Conservation (phyloP, 257 asterid genomes). For the Fraxinus excelsior region DNA sequence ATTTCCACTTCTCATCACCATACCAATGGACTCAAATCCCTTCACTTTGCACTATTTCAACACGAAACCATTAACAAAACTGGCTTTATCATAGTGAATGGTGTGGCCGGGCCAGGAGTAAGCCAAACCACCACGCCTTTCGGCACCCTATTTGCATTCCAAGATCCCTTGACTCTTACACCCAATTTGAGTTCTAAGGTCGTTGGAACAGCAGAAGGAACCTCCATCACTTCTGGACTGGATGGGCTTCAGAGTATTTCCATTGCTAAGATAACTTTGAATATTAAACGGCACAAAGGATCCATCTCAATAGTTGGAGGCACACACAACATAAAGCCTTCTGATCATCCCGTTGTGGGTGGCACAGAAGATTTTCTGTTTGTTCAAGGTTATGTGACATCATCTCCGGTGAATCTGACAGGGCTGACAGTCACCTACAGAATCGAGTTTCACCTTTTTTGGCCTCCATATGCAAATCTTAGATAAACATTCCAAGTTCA, state of each 20-base stretch:
- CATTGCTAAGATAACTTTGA: constrained; percentile 27
- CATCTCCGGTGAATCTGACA: constrained; percentile 28
- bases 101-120: constrained; percentile 25
- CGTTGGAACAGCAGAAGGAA: constrained; percentile 30
- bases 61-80: constrained; percentile 35
- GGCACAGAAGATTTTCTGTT: constrained; percentile 31
- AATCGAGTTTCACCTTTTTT: constrained; percentile 31
- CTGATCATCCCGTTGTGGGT: constrained; percentile 28
- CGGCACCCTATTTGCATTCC: constrained; percentile 29
- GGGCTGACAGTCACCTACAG: constrained; percentile 27
- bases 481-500: neutral
- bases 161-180: constrained; percentile 30
- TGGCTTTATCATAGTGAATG: constrained; percentile 24
- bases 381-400: constrained; percentile 30
- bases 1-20: constrained; percentile 11
- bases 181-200: constrained; percentile 16
- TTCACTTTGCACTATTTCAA: constrained; percentile 29
- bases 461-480: constrained; percentile 31
- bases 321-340: constrained; percentile 29
- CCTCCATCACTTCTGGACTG: constrained; percentile 24
- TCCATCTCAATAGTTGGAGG: constrained; percentile 30
- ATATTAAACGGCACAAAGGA: constrained; percentile 26
- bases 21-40: constrained; percentile 23
- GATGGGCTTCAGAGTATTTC: constrained; percentile 31
- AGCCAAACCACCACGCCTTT: constrained; percentile 30